Percentiles rank a stretch among this genome's conserved stretches.
These are phyloP conservation scores for Solanum phureja DNA, from an alignment of 257 asterid genomes.

Conservation along the genomic window DNA sequence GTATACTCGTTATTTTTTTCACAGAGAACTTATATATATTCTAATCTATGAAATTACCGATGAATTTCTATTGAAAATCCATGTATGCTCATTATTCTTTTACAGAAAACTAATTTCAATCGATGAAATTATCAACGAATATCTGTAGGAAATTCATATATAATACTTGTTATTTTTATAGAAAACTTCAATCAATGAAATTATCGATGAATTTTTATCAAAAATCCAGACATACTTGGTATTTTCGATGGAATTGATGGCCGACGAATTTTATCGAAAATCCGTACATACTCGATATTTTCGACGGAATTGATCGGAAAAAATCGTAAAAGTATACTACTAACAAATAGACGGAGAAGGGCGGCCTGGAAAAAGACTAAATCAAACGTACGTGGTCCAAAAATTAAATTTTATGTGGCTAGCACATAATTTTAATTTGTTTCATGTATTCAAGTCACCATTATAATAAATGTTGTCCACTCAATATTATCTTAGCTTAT, in stretches of 20 bases:
- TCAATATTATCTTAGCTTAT: not conserved
- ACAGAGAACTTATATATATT: no score
- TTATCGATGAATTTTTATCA: no score
- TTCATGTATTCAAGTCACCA: not conserved
- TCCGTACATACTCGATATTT: not conserved
- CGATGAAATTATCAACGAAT: not conserved
- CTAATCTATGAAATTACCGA: not conserved
- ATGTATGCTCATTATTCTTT: not conserved
- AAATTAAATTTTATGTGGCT: not conserved
- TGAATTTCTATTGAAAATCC: not conserved
- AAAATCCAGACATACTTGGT: no score
- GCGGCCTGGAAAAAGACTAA: not conserved
- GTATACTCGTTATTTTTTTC: no score
- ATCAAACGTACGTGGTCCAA: not conserved
- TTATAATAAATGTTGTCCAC: not conserved
- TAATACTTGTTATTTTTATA: no score
- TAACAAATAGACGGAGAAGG: not conserved
- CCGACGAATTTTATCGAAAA: not conserved
- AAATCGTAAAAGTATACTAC: not conserved
- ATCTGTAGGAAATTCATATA: no score
- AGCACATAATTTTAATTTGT: not conserved
- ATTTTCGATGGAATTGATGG: not conserved
- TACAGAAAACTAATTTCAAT: not conserved
- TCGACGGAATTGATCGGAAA: not conserved
- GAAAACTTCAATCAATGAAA: no score